phyloP scores from a whole-genome alignment of 2,329 filamentous ascomycete genomes.

The Macrophomina tecta region DNA sequence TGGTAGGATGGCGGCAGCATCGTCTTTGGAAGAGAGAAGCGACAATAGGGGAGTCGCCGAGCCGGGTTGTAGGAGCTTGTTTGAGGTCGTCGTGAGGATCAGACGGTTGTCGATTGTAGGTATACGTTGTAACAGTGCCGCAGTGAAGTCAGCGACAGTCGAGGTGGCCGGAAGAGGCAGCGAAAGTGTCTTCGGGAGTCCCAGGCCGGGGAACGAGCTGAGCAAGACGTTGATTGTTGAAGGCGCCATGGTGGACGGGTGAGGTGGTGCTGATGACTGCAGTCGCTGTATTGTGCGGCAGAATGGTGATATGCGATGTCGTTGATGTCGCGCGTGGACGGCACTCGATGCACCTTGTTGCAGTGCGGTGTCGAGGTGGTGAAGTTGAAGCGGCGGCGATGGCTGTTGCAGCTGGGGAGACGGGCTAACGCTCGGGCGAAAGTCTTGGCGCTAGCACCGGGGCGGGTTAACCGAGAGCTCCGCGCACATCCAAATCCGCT shows the following conservation, averaged over 20 bases:
- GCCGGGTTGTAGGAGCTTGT: constrained; percentile 67
- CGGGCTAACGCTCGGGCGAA: neutral
- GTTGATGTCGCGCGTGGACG: neutral
- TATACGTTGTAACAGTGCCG: constrained; percentile 61
- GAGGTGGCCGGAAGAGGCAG: constrained; percentile 73
- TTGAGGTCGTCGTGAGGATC: constrained; percentile 81
- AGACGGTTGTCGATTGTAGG: constrained; percentile 65
- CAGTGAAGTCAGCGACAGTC: constrained; percentile 73
- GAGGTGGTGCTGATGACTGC: neutral
- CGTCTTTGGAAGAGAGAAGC: constrained; percentile 62
- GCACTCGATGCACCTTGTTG: neutral
- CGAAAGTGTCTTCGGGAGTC: constrained; percentile 80
- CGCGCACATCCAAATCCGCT: constrained; percentile 20
- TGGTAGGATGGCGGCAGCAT: constrained; percentile 74
- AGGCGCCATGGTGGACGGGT: constrained; percentile 57
- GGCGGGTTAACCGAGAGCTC: constrained; percentile 22
- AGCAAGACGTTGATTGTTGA: constrained; percentile 79
- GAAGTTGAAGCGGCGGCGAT: constrained; percentile 3
- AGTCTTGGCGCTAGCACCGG: constrained; percentile 5
- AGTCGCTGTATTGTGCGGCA: neutral
- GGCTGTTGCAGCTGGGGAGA: neutral
- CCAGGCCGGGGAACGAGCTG: constrained; percentile 81
- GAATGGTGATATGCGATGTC: neutral
- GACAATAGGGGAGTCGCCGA: constrained; percentile 64
- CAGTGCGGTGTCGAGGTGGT: constrained; percentile 1